Evolutionary conservation across 2,329 filamentous ascomycete species (phyloP).

Genomic region (Arthrocladium fulminans): DNA sequence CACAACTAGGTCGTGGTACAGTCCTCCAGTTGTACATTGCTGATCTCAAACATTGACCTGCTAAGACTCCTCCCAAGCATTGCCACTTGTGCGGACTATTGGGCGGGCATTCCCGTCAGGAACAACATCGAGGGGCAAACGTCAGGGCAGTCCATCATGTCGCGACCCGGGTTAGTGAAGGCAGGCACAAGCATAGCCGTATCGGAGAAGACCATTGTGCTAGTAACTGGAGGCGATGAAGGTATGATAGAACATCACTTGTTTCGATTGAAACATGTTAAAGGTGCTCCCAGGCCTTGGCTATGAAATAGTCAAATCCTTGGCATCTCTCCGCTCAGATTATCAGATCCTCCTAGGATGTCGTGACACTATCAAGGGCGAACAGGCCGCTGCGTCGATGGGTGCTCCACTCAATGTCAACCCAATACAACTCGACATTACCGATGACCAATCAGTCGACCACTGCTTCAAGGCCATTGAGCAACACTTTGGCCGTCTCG

Average conservation of each 20-base stretch:
- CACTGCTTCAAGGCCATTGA: conserved; percentile 25
- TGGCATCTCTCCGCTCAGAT: conserved; percentile 28
- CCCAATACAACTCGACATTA: conserved; percentile 29
- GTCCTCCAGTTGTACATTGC: too few species aligned
- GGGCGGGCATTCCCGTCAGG: too few species aligned
- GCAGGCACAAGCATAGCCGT: conserved; percentile 6
- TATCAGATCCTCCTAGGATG: conserved; percentile 26
- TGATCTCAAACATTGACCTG: too few species aligned
- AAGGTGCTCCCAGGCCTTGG: conserved; percentile 14
- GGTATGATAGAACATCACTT: not conserved
- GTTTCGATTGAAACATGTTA: not conserved
- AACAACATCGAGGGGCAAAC: too few species aligned
- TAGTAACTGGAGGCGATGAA: conserved; percentile 15
- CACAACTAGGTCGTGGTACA: too few species aligned
- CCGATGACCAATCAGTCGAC: conserved; percentile 27
- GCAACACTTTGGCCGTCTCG: conserved; percentile 27
- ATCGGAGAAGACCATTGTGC: conserved; percentile 19
- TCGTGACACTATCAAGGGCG: conserved; percentile 30
- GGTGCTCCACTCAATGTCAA: conserved; percentile 22
- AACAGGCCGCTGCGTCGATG: conserved; percentile 25
- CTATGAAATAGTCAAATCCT: conserved; percentile 21
- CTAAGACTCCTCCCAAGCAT: too few species aligned
- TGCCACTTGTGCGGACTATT: too few species aligned
- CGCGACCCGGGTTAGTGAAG: conserved; percentile 2
- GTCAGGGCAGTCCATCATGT: too few species aligned